Evolutionary conservation across 2,329 filamentous ascomycete genomes (phyloP).

Genomic region (Leptodontidium sp.): DNA sequence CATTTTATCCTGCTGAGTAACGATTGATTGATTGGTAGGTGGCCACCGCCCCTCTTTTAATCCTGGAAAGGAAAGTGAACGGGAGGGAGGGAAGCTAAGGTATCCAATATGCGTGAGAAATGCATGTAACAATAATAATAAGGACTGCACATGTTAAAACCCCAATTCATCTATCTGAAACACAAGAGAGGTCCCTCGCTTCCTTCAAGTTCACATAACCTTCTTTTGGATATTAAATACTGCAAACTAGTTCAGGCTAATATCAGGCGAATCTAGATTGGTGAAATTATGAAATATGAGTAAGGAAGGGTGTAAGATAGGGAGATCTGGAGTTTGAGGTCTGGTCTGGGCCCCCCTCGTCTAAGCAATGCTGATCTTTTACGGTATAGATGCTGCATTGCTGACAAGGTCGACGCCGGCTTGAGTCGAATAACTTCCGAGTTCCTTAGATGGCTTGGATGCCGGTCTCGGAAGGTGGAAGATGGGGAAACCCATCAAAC

Average conservation of each 20-base stretch:
- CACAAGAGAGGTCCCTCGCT: not conserved
- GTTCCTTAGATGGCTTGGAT: not conserved
- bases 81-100: slow-evolving; percentile 1
- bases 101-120: not conserved
- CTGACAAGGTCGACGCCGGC: not conserved
- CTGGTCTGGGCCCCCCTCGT: not conserved
- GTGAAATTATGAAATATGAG: not conserved
- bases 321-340: not conserved
- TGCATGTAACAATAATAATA: not conserved
- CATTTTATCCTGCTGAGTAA: not conserved
- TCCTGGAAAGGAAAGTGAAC: slow-evolving; percentile 21
- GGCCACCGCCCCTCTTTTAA: not conserved
- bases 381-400: not conserved
- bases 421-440: not conserved
- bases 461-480: not conserved
- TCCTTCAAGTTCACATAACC: not conserved
- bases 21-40: not conserved
- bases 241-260: not conserved
- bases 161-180: slow-evolving; percentile 6
- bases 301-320: not conserved
- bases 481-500: no score
- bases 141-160: slow-evolving; percentile 2
- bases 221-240: not conserved
- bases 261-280: not conserved
- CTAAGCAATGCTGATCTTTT: not conserved